Evolutionary conservation across 108 stramenopile genomes (phyloP), one percentile per base, ranked within the genome.

Genomic region (Pinguiococcus pyrenoidosus): DNA sequence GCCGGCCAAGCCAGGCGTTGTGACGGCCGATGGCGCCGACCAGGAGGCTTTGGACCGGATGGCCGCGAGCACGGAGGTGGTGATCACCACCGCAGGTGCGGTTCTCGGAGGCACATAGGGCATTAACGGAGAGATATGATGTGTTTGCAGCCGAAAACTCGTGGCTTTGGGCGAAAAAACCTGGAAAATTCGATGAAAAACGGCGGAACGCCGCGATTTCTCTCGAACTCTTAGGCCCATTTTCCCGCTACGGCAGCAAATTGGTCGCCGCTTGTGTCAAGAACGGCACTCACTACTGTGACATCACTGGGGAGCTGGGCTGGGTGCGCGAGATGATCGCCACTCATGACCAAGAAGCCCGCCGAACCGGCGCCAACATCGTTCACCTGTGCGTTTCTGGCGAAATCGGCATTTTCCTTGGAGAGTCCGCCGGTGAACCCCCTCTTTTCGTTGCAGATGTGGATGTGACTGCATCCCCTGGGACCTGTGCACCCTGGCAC

Each of bases 391-490:
- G 77, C 45, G n/a, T n/a, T n/a, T n/a, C n/a, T n/a, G n/a, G n/a
- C n/a, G n/a, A n/a, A n/a, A n/a, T n/a, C n/a, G n/a, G n/a, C n/a
- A n/a, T n/a, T n/a, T n/a, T n/a, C n/a, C n/a, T n/a, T n/a, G n/a
- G n/a, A n/a, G n/a, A n/a, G n/a, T n/a, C n/a, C n/a, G n/a, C n/a
- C n/a, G n/a, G n/a, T n/a, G n/a, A n/a, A n/a, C n/a, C n/a, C n/a
- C n/a, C n/a, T n/a, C n/a, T n/a, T n/a, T n/a, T n/a, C n/a, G n/a
- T n/a, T n/a, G n/a, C n/a, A n/a, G n/a, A n/a, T n/a, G n/a, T n/a
- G 91, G 91, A 24, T 69, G 82, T 55, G 91, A 92, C 62, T 81
- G 64, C 23, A 57, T 92, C 24, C 91, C 90, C 3, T 84, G 80
- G 80, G 86, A 92, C 73, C 29, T 87, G 2, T 7, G 34, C 17